Conservation (phyloP, 2,329 filamentous ascomycete genomes). For the Aspergillus ochraceoroseus region DNA sequence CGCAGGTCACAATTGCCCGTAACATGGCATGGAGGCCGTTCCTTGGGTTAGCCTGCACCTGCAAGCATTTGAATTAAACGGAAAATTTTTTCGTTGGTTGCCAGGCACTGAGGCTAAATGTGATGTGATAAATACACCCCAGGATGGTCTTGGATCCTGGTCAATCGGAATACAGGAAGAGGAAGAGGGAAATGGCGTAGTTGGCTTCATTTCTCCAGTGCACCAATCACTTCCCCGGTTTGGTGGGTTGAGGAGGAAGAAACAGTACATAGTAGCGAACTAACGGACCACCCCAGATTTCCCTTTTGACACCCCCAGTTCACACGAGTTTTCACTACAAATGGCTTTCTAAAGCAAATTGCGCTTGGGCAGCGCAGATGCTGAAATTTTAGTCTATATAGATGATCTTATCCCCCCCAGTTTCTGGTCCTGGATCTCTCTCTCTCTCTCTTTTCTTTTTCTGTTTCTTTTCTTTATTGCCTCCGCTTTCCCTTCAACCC, state of each 20-base stretch:
- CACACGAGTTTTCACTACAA: background rate
- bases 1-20: too few relatives aligned
- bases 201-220: conserved; percentile 6
- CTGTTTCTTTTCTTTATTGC: too few relatives aligned
- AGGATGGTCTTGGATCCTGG: background rate
- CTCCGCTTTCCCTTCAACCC: too few relatives aligned
- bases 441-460: too few relatives aligned
- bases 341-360: background rate
- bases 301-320: background rate
- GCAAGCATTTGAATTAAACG: conserved; percentile 1
- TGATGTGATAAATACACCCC: conserved; percentile 1
- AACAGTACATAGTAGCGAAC: background rate
- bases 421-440: too few relatives aligned
- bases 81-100: conserved; percentile 9
- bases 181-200: background rate
- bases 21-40: too few relatives aligned
- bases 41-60: too few relatives aligned
- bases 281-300: background rate
- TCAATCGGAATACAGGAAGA: conserved; percentile 4
- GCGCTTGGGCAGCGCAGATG: too few relatives aligned
- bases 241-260: background rate
- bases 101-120: conserved; percentile 9
- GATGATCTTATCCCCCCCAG: too few relatives aligned
- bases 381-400: too few relatives aligned
- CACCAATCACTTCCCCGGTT: conserved; percentile 9